These are phyloP conservation scores for Phytophthora crassamura DNA, from an alignment of 352 stramenopile genomes.

Conservation along the genomic window DNA sequence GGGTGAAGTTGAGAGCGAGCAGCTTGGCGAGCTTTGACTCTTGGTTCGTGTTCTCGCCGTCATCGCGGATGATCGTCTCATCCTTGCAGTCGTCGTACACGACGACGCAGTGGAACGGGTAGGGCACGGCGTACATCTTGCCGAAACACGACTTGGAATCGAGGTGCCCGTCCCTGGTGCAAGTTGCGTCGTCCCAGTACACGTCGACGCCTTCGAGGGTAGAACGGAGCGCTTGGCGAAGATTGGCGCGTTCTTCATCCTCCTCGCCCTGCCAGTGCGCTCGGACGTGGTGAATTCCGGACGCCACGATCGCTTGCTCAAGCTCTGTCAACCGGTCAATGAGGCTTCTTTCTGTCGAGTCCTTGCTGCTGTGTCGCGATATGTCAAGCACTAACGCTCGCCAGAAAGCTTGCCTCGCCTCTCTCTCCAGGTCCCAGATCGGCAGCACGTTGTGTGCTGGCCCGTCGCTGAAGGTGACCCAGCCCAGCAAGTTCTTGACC, in stretches of 20 bases:
- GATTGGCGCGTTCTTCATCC: conserved; percentile 22
- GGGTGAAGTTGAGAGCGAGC: conserved; percentile 44
- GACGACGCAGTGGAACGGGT: conserved; percentile 54
- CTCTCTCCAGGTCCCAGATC: conserved; percentile 45
- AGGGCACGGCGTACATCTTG: conserved; percentile 49
- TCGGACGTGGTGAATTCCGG: conserved; percentile 36
- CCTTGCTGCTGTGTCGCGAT: not conserved
- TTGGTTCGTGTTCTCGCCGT: conserved; percentile 6
- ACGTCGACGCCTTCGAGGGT: conserved; percentile 54
- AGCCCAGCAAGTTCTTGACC: conserved; percentile 40
- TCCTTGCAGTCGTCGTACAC: conserved; percentile 52
- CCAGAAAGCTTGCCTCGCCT: conserved; percentile 55
- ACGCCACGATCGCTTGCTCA: conserved; percentile 31
- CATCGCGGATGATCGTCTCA: conserved; percentile 42
- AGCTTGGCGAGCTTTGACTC: conserved; percentile 16
- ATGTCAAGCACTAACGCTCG: conserved; percentile 32
- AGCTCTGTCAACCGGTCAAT: conserved; percentile 34
- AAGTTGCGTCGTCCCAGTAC: conserved; percentile 37
- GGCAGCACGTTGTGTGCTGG: conserved; percentile 29
- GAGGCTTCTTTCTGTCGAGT: conserved; percentile 8
- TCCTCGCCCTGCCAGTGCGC: conserved; percentile 40
- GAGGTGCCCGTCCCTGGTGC: conserved; percentile 35
- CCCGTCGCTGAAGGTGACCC: conserved; percentile 53
- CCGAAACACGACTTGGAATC: conserved; percentile 46
- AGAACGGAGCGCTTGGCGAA: conserved; percentile 27